Conservation (phyloP, 306 rosid species). For the Clitoria ternatea region DNA sequence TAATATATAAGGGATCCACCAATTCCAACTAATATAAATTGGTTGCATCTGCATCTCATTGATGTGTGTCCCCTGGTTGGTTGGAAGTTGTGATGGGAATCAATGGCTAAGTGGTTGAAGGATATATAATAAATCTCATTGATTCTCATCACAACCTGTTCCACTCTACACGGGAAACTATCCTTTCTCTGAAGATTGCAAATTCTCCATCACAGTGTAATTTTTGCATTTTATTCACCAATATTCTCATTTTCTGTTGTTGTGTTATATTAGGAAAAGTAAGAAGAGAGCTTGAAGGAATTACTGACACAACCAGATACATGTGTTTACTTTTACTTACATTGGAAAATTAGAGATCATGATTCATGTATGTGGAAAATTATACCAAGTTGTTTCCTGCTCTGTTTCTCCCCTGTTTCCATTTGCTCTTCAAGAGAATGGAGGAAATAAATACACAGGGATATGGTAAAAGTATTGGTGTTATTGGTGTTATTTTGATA, state of each 20-base stretch:
- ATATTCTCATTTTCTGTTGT: neutral
- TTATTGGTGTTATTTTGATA: too few species aligned
- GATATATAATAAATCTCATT: slow-evolving; percentile 2
- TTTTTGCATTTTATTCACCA: neutral
- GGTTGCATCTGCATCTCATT: neutral
- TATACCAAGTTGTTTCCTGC: neutral
- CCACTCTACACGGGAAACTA: slow-evolving; percentile 8
- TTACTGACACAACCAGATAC: neutral
- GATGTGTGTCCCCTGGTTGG: neutral
- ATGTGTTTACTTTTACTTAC: neutral
- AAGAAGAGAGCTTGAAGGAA: neutral
- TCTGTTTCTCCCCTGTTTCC: neutral
- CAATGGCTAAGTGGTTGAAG: neutral
- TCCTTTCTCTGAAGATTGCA: too few species aligned
- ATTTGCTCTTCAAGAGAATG: neutral
- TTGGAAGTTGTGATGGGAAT: slow-evolving; percentile 31
- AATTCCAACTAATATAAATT: neutral
- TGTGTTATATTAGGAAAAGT: neutral
- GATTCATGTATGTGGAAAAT: neutral
- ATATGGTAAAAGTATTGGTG: too few species aligned
- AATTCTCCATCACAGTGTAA: neutral
- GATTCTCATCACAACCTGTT: slow-evolving; percentile 43
- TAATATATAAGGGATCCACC: neutral
- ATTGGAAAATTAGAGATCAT: too few species aligned
- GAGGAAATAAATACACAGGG: too few species aligned